Evolutionary conservation across 106 monocot species (phyloP).

Genomic region (Ottelia alismoides): DNA sequence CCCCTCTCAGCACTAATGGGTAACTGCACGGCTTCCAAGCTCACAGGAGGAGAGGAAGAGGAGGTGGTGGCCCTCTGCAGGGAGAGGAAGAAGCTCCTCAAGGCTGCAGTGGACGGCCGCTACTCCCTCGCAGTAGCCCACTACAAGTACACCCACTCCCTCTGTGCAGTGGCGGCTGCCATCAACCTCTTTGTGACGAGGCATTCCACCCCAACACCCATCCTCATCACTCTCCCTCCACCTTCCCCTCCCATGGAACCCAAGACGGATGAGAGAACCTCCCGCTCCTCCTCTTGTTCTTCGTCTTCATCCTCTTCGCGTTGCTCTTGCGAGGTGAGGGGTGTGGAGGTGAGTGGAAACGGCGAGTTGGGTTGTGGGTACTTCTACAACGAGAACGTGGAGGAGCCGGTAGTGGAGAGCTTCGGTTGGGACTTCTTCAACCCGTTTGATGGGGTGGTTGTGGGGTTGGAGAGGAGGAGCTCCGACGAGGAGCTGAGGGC

Average conservation of each 20-base stretch:
- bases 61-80: conserved; percentile 70
- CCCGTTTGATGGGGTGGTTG: conserved; percentile 61
- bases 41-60: conserved; percentile 28
- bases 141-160: conserved; percentile 45
- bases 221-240: conserved; percentile 38
- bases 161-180: conserved; percentile 53
- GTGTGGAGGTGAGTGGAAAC: conserved; percentile 5
- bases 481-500: conserved; percentile 63
- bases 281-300: conserved; percentile 14
- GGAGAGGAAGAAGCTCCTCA: conserved; percentile 71
- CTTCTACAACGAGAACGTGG: conserved; percentile 16
- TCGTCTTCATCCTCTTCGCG: conserved; percentile 16
- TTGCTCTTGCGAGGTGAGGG: conserved; percentile 3
- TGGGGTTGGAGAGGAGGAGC: conserved; percentile 23
- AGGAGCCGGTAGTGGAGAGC: conserved; percentile 13
- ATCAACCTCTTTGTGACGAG: conserved; percentile 56
- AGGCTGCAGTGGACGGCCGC: conserved; percentile 64
- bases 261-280: conserved; percentile 29
- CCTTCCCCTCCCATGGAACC: conserved; percentile 13
- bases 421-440: conserved; percentile 98
- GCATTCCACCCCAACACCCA: conserved; percentile 53
- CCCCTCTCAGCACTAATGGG: no score
- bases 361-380: conserved; percentile 30
- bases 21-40: conserved; percentile 75
- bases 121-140: conserved; percentile 55